Evolutionary conservation across 371 early-diverging fungal species (phyloP), one percentile per base, ranked within the genome.

Genomic region (Parasitella parasitica): DNA sequence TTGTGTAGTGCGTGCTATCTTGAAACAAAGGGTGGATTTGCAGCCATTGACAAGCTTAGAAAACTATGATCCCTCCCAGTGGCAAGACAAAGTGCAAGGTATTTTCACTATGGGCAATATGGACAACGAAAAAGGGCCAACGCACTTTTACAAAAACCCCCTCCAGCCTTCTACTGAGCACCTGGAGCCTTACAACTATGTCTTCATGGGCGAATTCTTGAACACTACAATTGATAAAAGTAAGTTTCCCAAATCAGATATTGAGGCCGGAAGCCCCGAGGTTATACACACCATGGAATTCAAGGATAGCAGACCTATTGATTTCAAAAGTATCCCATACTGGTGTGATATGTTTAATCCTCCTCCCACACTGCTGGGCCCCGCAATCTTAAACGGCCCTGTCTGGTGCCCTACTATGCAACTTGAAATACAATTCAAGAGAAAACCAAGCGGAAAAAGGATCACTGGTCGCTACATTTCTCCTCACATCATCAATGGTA

Each of bases 331-430:
- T 41, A 69, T 81, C 12, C 70, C 80, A 34, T 76, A 56, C 32
- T 74, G 68, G 67, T 72, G 75, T 49, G 81, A 81, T 49, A 75
- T 81, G 75, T 69, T 78, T 18, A 63, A 75, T 18, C 59, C 78
- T 1, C 78, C 78, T 13, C 70, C 77, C 5, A 24, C 49, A 6
- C 35, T 75, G 4, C 57, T 81, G n/a, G 81, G 78, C 26, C 54
- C 57, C n/a, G 49, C 53, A 1, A 50, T 63, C 0, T 60, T 69
- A n/a, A 72, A 67, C 20, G 72, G 72, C 2, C 60, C 59, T 2
- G 59, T 72, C 2, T 81, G 81, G 81, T 76, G 71, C 26, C 75
- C 78, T 0, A 81, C 81, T 2, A 76, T 81, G 78, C 77, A 78
- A 48, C 27, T 81, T 11, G 77, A 78, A 46, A 64, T 81, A 5